Evolutionary conservation across 805 yeast genomes (phyloP).

Genomic region (Metschnikowia aberdeeniae): DNA sequence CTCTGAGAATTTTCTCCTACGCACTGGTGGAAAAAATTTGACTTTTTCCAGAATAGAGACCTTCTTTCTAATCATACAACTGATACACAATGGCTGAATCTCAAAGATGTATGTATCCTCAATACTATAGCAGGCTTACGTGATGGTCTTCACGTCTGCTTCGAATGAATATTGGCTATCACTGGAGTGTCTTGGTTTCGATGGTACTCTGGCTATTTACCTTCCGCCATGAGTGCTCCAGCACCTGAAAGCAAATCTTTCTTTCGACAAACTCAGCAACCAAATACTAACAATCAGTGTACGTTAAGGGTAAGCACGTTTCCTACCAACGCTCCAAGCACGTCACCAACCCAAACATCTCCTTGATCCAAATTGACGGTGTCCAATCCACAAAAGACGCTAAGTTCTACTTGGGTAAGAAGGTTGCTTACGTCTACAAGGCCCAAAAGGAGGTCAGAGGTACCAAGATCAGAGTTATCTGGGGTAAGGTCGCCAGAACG

Average conservation of each 20-base stretch:
- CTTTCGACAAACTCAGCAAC: not conserved
- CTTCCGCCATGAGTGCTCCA: not conserved
- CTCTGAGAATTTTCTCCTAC: slow-evolving; percentile 18
- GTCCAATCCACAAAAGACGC: slow-evolving; percentile 90
- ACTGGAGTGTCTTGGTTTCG: too few relatives aligned
- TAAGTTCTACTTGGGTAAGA: slow-evolving; percentile 98
- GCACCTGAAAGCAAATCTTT: not conserved
- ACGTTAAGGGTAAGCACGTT: slow-evolving; percentile 99
- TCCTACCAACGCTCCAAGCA: slow-evolving; percentile 99
- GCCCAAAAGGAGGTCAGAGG: slow-evolving; percentile 98
- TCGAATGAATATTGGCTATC: too few relatives aligned
- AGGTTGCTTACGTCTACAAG: slow-evolving; percentile 99
- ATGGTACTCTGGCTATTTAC: too few relatives aligned
- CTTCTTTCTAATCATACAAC: slow-evolving; percentile 16
- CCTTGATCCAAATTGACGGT: slow-evolving; percentile 96
- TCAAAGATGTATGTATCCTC: slow-evolving; percentile 83
- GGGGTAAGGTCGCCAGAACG: slow-evolving; percentile 99
- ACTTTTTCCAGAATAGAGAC: slow-evolving; percentile 8
- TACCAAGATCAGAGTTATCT: slow-evolving; percentile 97
- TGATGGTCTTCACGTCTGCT: too few relatives aligned
- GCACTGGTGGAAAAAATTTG: slow-evolving; percentile 15
- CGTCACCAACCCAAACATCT: slow-evolving; percentile 96
- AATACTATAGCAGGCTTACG: slow-evolving; percentile 29
- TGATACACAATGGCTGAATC: slow-evolving; percentile 81
- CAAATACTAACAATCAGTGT: slow-evolving; percentile 57